Evolutionary conservation across 1,284 basidiomycete species (phyloP).

Genomic region (Papiliotrema laurentii): DNA sequence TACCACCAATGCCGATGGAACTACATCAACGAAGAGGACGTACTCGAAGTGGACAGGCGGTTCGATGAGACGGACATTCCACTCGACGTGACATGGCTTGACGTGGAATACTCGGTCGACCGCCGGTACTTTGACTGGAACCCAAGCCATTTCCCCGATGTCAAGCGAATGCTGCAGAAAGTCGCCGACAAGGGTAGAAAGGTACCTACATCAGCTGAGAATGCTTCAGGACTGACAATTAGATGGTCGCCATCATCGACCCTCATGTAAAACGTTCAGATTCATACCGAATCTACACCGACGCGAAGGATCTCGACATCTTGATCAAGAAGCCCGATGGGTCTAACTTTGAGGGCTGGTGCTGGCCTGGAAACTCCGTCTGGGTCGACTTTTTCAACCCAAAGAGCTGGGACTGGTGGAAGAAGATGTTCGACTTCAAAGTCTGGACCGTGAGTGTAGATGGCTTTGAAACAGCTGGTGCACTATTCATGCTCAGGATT

Average conservation of each 20-base stretch:
- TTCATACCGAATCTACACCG: constrained; percentile 78
- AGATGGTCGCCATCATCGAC: constrained; percentile 97
- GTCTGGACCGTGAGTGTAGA: constrained; percentile 46
- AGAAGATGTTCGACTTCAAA: constrained; percentile 66
- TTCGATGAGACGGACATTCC: constrained; percentile 95
- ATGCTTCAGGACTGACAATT: constrained; percentile 2
- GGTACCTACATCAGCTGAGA: constrained; percentile 50
- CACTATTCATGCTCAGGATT: constrained; percentile 44
- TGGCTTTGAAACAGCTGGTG: not conserved
- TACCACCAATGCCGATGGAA: constrained; percentile 99
- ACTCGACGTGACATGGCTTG: constrained; percentile 96
- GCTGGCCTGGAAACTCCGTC: constrained; percentile 91
- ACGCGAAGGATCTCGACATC: constrained; percentile 72
- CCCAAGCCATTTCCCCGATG: constrained; percentile 84
- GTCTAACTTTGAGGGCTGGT: constrained; percentile 93
- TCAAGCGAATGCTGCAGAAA: constrained; percentile 85
- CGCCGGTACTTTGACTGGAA: constrained; percentile 99
- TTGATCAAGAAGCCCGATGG: constrained; percentile 79
- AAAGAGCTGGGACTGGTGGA: constrained; percentile 86
- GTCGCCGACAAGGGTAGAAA: constrained; percentile 82
- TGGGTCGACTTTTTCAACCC: constrained; percentile 99
- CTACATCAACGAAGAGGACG: constrained; percentile 85
- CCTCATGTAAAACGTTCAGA: constrained; percentile 86
- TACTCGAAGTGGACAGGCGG: constrained; percentile 75
- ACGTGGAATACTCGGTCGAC: constrained; percentile 92